Conservation (phyloP, 1,284 basidiomycete species). For the Apiotrichum sp. region DNA sequence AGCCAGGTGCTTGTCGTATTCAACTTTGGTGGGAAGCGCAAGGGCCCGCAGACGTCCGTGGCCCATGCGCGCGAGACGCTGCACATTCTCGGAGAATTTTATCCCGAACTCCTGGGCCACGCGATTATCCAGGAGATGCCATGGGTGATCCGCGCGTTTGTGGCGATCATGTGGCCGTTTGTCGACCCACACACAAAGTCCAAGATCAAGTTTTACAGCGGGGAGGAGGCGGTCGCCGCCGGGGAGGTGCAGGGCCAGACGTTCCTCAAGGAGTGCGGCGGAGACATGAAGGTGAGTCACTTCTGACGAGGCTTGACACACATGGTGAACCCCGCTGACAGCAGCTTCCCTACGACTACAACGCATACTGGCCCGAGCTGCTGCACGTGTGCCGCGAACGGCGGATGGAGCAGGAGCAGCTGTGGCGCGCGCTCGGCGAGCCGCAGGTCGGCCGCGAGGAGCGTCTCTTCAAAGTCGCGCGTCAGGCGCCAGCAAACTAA, state of each 20-base stretch:
- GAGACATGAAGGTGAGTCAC: constrained; percentile 28
- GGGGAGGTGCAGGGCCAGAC: constrained; percentile 18
- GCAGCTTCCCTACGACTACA: constrained; percentile 26
- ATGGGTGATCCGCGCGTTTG: constrained; percentile 34
- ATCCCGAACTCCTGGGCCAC: constrained; percentile 34
- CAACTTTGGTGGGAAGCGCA: constrained; percentile 40
- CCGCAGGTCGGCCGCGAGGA: constrained; percentile 30
- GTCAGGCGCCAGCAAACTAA: background rate
- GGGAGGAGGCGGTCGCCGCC: constrained; percentile 19
- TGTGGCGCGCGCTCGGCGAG: constrained; percentile 24
- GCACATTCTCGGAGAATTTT: constrained; percentile 26
- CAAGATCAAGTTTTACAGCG: constrained; percentile 27
- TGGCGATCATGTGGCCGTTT: constrained; percentile 42
- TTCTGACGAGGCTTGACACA: no score
- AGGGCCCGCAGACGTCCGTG: constrained; percentile 33
- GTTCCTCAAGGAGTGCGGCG: constrained; percentile 33
- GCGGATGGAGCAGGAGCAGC: constrained; percentile 21
- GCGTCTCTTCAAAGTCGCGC: constrained; percentile 23
- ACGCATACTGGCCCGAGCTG: constrained; percentile 32
- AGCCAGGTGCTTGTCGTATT: constrained; percentile 33
- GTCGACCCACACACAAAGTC: constrained; percentile 34
- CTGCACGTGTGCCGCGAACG: constrained; percentile 23
- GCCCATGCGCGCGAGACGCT: constrained; percentile 25
- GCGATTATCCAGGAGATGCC: constrained; percentile 34
- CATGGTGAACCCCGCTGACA: background rate